phyloP scores from a whole-genome alignment of 495 filamentous ascomycete genomes.

The Bathelium albidoporum region DNA sequence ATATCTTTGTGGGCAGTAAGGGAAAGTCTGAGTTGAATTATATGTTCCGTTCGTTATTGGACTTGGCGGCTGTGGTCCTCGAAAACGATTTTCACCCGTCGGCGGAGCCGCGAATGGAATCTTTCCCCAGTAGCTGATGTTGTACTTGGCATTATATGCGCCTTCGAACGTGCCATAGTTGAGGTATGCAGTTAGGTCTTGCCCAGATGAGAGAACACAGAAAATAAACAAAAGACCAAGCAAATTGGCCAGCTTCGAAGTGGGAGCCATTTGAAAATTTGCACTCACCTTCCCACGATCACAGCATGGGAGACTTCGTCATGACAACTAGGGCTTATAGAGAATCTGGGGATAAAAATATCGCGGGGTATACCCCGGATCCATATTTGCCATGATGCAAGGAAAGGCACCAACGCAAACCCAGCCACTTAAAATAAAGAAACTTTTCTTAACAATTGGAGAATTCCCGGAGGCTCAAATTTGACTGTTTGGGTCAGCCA shows the following conservation, averaged over 20 bases:
- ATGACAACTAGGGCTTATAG: background rate
- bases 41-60: slow-evolving; percentile 40
- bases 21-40: slow-evolving; percentile 46
- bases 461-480: background rate
- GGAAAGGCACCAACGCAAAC: background rate
- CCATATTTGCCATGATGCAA: background rate
- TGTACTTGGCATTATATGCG: slow-evolving; percentile 41
- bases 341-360: background rate
- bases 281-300: background rate
- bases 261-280: background rate
- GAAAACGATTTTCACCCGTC: slow-evolving; percentile 44
- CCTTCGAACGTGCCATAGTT: slow-evolving; percentile 52
- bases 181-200: slow-evolving; percentile 26
- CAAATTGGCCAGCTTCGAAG: background rate
- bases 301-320: background rate
- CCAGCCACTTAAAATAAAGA: background rate
- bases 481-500: background rate
- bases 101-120: slow-evolving; percentile 52
- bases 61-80: slow-evolving; percentile 43
- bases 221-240: background rate
- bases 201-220: background rate
- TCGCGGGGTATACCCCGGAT: background rate
- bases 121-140: slow-evolving; percentile 45
- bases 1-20: slow-evolving; percentile 48
- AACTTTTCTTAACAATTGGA: background rate